A percentile compares a stretch with the other conserved stretches of the same genome.
Evolutionary conservation across 108 stramenopile species (phyloP).

Genomic region (Cyclotella cryptica): DNA sequence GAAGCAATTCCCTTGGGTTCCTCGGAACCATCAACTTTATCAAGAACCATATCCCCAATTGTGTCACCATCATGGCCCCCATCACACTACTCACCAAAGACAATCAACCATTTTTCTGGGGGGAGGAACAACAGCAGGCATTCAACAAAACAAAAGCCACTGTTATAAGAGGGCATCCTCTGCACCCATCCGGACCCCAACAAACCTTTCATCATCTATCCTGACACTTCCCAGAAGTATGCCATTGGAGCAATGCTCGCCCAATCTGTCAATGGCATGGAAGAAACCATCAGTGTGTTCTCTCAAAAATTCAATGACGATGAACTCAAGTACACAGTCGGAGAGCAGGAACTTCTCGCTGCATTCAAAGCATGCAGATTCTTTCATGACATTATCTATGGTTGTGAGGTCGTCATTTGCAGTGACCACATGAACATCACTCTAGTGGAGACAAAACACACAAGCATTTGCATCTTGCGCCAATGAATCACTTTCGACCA

Average conservation of each 20-base stretch:
- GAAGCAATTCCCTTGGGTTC: slow-evolving; percentile 36
- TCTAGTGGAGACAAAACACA: neutral
- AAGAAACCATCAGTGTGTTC: slow-evolving; percentile 26
- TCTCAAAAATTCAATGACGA: slow-evolving; percentile 37
- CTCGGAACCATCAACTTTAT: slow-evolving; percentile 48
- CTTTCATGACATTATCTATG: slow-evolving; percentile 19
- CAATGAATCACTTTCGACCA: too few species aligned
- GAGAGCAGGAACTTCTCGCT: slow-evolving; percentile 50
- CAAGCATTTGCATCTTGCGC: slow-evolving; percentile 13
- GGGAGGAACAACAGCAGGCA: slow-evolving; percentile 6
- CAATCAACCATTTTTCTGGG: slow-evolving; percentile 9
- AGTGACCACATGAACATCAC: slow-evolving; percentile 20
- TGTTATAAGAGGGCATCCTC: slow-evolving; percentile 7
- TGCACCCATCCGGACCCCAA: slow-evolving; percentile 44
- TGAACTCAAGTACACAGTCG: slow-evolving; percentile 50
- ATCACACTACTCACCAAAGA: slow-evolving; percentile 30
- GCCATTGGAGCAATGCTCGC: slow-evolving; percentile 51
- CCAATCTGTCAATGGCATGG: slow-evolving; percentile 31
- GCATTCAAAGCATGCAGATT: slow-evolving; percentile 28
- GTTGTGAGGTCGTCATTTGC: slow-evolving; percentile 10
- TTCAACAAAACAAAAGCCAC: slow-evolving; percentile 2
- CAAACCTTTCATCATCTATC: slow-evolving; percentile 49
- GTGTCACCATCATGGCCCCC: slow-evolving; percentile 32
- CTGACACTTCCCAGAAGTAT: slow-evolving; percentile 42
- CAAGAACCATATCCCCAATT: slow-evolving; percentile 34